A percentile compares a stretch with the other conserved stretches of the same genome.
Conservation (phyloP, 2,329 filamentous ascomycete genomes). For the Simplicillium aogashimaense region DNA sequence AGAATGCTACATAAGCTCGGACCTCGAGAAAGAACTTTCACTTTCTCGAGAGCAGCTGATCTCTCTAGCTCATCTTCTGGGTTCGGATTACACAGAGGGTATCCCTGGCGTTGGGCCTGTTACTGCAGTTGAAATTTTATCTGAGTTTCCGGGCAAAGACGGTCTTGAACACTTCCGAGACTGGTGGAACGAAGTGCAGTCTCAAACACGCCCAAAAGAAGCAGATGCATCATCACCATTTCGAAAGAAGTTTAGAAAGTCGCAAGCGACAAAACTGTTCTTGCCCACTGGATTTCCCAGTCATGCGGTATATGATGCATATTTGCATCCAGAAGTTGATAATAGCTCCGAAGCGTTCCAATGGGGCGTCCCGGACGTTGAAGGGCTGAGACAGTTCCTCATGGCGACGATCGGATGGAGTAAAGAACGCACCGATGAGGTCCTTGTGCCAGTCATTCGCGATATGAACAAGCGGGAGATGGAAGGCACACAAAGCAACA, state of each 20-base stretch:
- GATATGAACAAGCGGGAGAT: constrained; percentile 86
- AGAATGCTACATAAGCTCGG: constrained; percentile 79
- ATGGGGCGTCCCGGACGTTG: constrained; percentile 92
- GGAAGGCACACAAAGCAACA: constrained; percentile 92
- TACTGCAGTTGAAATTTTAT: constrained; percentile 86
- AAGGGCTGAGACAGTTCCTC: constrained; percentile 72
- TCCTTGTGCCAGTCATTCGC: constrained; percentile 86
- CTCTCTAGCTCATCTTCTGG: constrained; percentile 78
- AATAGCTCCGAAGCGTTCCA: constrained; percentile 68
- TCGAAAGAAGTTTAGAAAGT: constrained; percentile 74
- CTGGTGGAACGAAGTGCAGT: constrained; percentile 80
- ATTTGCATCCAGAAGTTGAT: constrained; percentile 81
- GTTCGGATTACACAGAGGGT: constrained; percentile 91
- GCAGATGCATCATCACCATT: constrained; percentile 54
- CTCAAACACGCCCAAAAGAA: constrained; percentile 51
- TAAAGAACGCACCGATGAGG: constrained; percentile 86
- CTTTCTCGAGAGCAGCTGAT: constrained; percentile 83
- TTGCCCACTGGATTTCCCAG: constrained; percentile 73
- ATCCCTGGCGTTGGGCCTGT: constrained; percentile 86
- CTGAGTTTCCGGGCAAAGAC: constrained; percentile 62
- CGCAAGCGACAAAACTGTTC: constrained; percentile 76
- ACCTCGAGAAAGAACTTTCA: constrained; percentile 83
- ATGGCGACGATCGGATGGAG: constrained; percentile 92
- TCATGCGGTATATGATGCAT: constrained; percentile 68
- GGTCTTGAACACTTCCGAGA: constrained; percentile 67